A percentile compares a stretch with the other conserved stretches of the same genome.
phyloP scores from a whole-genome alignment of 164 flowering plant genomes.

The Protea cynaroides region DNA sequence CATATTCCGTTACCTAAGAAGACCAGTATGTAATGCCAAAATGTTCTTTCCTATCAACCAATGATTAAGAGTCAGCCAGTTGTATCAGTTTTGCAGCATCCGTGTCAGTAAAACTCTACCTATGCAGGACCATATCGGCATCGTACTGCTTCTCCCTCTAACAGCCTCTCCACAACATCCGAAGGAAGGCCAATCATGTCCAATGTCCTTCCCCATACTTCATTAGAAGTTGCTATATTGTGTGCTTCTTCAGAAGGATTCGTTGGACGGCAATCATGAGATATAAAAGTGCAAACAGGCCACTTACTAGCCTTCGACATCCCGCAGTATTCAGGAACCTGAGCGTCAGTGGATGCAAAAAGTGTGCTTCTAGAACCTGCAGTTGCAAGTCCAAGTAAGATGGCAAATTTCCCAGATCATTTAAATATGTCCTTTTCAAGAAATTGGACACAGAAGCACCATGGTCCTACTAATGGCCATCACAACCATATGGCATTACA shows the following conservation, averaged over 20 bases:
- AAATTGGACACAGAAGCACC: too few relatives aligned
- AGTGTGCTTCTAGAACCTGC: slow-evolving; percentile 90
- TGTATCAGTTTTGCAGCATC: not conserved
- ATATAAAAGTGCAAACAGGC: slow-evolving; percentile 86
- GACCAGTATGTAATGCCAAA: too few relatives aligned
- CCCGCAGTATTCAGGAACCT: slow-evolving; percentile 77
- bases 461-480: too few relatives aligned
- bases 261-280: slow-evolving; percentile 81
- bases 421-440: too few relatives aligned
- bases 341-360: slow-evolving; percentile 93
- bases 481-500: too few relatives aligned
- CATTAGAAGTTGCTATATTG: slow-evolving; percentile 53
- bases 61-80: too few relatives aligned
- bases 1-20: too few relatives aligned
- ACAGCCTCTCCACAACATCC: slow-evolving; percentile 76
- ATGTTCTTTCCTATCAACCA: too few relatives aligned
- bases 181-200: slow-evolving; percentile 85
- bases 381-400: not conserved
- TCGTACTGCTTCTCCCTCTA: slow-evolving; percentile 66
- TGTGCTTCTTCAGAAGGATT: slow-evolving; percentile 97
- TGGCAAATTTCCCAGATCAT: too few relatives aligned
- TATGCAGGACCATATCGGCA: slow-evolving; percentile 48
- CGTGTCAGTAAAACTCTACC: slow-evolving; percentile 3
- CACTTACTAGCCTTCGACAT: slow-evolving; percentile 81
- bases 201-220: slow-evolving; percentile 89